Conservation (phyloP, 345 rosid genomes). For the Rhodamnia argentea region DNA sequence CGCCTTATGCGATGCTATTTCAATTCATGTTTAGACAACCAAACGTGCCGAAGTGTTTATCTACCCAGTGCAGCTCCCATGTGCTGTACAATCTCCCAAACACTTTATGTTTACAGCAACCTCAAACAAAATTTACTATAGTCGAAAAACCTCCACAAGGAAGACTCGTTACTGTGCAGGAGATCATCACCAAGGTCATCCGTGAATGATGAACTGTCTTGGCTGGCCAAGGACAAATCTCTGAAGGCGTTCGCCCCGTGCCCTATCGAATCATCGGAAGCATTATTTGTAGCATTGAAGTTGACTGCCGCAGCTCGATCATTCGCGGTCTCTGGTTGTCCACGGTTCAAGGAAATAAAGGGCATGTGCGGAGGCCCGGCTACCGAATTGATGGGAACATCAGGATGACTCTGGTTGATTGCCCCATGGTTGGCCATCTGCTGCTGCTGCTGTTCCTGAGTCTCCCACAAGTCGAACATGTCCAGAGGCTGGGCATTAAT, state of each 20-base stretch:
- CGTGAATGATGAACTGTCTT: not conserved
- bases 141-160: not conserved
- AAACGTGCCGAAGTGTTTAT: not conserved
- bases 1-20: not conserved
- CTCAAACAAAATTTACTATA: not conserved
- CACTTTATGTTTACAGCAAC: not conserved
- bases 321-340: not conserved
- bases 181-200: not conserved
- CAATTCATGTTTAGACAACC: not conserved
- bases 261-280: not conserved
- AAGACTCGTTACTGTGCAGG: not conserved
- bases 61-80: not conserved
- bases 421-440: not conserved
- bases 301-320: not conserved
- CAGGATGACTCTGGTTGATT: not conserved
- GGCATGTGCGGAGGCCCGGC: not conserved
- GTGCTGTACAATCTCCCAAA: not conserved
- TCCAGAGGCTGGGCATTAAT: not conserved
- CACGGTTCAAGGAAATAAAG: not conserved
- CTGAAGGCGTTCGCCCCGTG: not conserved
- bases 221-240: not conserved
- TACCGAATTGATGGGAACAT: not conserved
- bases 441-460: not conserved
- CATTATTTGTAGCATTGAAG: not conserved
- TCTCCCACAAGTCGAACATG: not conserved